phyloP scores from a whole-genome alignment of 2,329 filamentous ascomycete genomes.

The Monilinia laxa region DNA sequence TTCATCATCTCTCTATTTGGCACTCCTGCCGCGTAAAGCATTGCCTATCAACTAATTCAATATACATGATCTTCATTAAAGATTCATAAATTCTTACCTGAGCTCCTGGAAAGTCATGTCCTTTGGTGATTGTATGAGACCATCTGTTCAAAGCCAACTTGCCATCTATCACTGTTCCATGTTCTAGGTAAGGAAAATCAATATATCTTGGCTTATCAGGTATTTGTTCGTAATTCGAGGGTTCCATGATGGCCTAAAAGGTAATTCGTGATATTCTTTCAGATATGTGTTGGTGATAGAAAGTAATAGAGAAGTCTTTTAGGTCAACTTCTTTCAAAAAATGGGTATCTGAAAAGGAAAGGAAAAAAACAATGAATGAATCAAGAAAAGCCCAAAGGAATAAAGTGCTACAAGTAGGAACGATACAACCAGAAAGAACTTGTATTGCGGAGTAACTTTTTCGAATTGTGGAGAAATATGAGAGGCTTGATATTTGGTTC shows the following conservation, averaged over 20 bases:
- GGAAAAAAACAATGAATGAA: not conserved
- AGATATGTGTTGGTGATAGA: not conserved
- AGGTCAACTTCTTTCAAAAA: not conserved
- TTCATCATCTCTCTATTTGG: constrained; percentile 83
- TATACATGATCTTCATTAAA: not conserved
- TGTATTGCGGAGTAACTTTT: constrained; percentile 6
- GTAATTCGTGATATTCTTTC: not conserved
- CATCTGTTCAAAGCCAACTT: constrained; percentile 76
- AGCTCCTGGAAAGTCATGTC: constrained; percentile 62
- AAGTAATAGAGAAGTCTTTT: not conserved
- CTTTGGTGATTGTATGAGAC: constrained; percentile 75
- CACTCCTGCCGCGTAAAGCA: constrained; percentile 92
- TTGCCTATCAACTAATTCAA: constrained; percentile 58
- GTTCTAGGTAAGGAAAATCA: constrained; percentile 37
- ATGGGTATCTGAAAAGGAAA: not conserved
- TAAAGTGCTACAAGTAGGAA: not conserved
- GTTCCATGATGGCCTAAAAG: constrained; percentile 30
- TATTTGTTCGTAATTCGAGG: constrained; percentile 29
- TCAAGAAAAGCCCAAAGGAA: not conserved
- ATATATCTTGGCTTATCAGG: constrained; percentile 38
- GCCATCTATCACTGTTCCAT: constrained; percentile 47
- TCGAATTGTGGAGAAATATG: constrained; percentile 4
- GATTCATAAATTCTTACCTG: constrained; percentile 56
- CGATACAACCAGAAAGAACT: not conserved
- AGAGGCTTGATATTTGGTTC: constrained; percentile 2